phyloP scores from a whole-genome alignment of 164 flowering plant species.

The Magnolia kwangsiensis region DNA sequence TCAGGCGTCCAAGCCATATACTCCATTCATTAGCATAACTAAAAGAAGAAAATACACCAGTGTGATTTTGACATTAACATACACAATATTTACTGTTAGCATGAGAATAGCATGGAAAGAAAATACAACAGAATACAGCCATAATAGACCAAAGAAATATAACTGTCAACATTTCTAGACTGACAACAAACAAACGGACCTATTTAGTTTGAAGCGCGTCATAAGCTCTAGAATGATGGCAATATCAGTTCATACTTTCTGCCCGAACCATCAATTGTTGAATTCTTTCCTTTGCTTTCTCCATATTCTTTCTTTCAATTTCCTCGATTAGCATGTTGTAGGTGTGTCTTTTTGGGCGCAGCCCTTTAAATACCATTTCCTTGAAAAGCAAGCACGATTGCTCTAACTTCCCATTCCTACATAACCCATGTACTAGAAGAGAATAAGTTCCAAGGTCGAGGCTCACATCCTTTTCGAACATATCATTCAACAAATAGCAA shows the following conservation, averaged over 20 bases:
- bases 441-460: constrained; percentile 47
- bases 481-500: constrained; percentile 44
- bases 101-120: not conserved
- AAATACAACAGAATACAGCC: not conserved
- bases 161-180: too few species aligned
- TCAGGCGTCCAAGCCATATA: not conserved
- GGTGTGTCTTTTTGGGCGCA: constrained; percentile 34
- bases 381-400: constrained; percentile 53
- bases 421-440: constrained; percentile 47
- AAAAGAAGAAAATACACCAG: not conserved
- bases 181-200: not conserved
- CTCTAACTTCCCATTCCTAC: constrained; percentile 42
- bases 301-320: constrained; percentile 43
- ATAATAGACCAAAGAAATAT: too few species aligned
- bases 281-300: constrained; percentile 32
- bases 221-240: not conserved
- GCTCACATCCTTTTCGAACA: constrained; percentile 50
- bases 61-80: too few species aligned
- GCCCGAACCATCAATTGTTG: constrained; percentile 38
- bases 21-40: not conserved
- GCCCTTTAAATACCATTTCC: constrained; percentile 51
- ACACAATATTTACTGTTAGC: not conserved
- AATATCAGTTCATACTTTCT: constrained; percentile 12
- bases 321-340: constrained; percentile 30
- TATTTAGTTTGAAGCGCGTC: not conserved